Evolutionary conservation across 768 basidiomycete species (phyloP).

Genomic region (Pluteus cervinus): DNA sequence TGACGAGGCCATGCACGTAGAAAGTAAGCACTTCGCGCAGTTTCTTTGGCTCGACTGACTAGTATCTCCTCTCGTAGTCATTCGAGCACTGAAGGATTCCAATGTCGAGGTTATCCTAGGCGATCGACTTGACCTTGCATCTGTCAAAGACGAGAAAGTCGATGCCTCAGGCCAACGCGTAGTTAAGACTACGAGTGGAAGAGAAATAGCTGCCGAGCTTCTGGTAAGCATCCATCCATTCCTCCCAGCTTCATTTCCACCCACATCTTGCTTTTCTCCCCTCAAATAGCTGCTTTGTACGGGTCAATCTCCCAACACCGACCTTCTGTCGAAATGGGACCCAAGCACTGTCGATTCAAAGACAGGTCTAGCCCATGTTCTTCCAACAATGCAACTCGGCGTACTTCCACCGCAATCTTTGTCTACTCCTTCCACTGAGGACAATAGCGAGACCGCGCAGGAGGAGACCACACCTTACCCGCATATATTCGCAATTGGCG

Average conservation of each 20-base stretch:
- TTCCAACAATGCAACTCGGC: constrained; percentile 46
- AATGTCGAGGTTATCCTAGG: constrained; percentile 46
- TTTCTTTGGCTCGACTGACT: too few species aligned
- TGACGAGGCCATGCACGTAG: constrained; percentile 43
- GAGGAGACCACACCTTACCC: constrained; percentile 31
- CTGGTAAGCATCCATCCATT: constrained; percentile 35
- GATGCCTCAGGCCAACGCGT: constrained; percentile 23
- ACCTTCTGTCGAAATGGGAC: constrained; percentile 37
- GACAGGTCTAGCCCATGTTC: constrained; percentile 37
- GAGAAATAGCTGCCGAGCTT: constrained; percentile 45
- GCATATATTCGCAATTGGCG: constrained; percentile 57
- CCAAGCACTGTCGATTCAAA: constrained; percentile 29
- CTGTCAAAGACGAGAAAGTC: constrained; percentile 20
- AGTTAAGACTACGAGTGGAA: constrained; percentile 43
- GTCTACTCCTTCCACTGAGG: constrained; percentile 2
- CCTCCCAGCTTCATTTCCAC: neutral
- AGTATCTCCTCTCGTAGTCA: too few species aligned
- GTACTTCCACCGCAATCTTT: constrained; percentile 11
- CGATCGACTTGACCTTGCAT: constrained; percentile 43
- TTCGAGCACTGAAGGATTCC: constrained; percentile 29
- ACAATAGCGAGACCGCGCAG: neutral
- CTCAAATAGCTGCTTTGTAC: constrained; percentile 47
- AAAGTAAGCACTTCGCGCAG: constrained; percentile 31
- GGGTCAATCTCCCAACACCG: constrained; percentile 54
- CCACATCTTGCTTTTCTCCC: neutral